Evolutionary conservation across 805 yeast species (phyloP), one percentile per base, ranked within the genome.

Genomic region (Barnettozyma pratensis): DNA sequence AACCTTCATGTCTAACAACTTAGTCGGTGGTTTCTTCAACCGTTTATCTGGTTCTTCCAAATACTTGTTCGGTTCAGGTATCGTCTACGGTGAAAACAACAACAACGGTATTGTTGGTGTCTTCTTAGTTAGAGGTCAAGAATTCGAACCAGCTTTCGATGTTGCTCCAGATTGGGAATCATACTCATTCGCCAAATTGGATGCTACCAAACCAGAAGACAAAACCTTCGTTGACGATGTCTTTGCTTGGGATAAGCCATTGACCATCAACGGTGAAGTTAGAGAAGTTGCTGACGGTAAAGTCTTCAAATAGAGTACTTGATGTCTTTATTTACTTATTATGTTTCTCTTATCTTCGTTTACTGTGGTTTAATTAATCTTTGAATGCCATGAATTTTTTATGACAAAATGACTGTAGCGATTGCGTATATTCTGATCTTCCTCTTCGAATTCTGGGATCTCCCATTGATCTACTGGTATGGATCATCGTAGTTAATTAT

Each of bases 101-200:
- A 77, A 85, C 85, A 92, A 92, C 76, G 98, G 97, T 78, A 91
- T 92, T 69, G 76, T 87, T 62, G 97, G 96, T 78, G 96, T 85
- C 67, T 85, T 92, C 80, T 73, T 94, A 66, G 84, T 92, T 66
- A 90, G 98, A 77, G 99, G 99, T 64, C 88, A 92, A 74, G 96
- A 92, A 54, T 74, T 62, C 67, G 79, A 62, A 49, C 96, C 97
- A 71, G 99, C 97, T 55, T 89, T 92, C 67, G 87, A 92, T 58
- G 98, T 94, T 71, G 99, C 98, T 67, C 97, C 99, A 72, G 99
- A 94, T 76, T 90, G 96, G 96, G 98, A 92, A 76, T 88, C 97
- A 44, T 92, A 88, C 77, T 67, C 69, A 51, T 89, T 80, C 86
- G 74, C 81, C 67, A 83, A 87, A 77, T 77, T 92, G 65, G 97